phyloP scores from a whole-genome alignment of 2,329 filamentous ascomycete genomes.

The Penicillium sp. region DNA sequence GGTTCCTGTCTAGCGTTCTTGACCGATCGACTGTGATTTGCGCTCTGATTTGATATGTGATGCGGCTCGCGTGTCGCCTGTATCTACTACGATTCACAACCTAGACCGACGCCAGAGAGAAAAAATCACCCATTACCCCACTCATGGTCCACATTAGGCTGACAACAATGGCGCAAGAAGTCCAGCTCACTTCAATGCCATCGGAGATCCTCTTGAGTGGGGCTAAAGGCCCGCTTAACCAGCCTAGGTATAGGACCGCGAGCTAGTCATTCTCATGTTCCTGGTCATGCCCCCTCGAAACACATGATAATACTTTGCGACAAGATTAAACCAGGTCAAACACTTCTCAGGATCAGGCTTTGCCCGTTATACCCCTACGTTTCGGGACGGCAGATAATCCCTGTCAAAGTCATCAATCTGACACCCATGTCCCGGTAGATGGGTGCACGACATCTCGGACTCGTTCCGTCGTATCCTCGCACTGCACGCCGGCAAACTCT shows the following conservation, averaged over 20 bases:
- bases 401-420: conserved; percentile 10
- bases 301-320: background rate
- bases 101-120: background rate
- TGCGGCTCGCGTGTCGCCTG: conserved; percentile 15
- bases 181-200: conserved; percentile 5
- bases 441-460: conserved; percentile 4
- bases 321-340: background rate
- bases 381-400: conserved; percentile 6
- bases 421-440: conserved; percentile 4
- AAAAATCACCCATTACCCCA: background rate
- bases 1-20: background rate
- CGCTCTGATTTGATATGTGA: conserved; percentile 1
- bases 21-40: background rate
- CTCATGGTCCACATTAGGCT: conserved; percentile 7
- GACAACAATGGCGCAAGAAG: conserved; percentile 2
- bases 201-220: conserved; percentile 18
- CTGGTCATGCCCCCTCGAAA: background rate
- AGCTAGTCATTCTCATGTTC: background rate
- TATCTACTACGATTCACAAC: background rate
- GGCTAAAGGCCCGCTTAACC: background rate
- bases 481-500: background rate
- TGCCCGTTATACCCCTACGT: background rate
- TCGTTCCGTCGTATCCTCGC: background rate
- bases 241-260: background rate
- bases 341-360: background rate